Base-by-base conservation (phyloP, 768 basidiomycete species). In the Tulasnella sp. region DNA sequence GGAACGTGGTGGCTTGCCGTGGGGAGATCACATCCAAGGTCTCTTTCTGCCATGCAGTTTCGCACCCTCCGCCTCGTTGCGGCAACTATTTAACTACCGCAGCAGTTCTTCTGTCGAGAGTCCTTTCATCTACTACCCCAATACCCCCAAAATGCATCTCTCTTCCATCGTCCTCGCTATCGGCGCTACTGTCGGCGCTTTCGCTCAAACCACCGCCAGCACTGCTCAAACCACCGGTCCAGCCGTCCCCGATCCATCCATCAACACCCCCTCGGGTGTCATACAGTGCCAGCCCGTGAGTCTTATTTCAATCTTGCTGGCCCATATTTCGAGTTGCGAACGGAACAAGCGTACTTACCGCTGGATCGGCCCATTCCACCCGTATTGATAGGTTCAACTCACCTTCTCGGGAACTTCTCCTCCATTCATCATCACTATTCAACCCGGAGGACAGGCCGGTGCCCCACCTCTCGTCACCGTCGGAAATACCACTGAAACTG, bases 361-460 rank as follows among this genome's bases (percentile, higher is more conserved):
- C 29, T 9, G 9, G 29, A 36, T 14, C 3, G n/a, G 29, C 67
- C 22, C 64, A 12, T 19, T 7, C 9, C 3, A 29, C 11, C 64
- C 3, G 37, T 29, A 2, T 17, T 19, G 22, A 22, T 45, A 72
- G 71, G 54, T 64, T 49, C 37, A 37, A n/a, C 67, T 78, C 6
- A 78, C 77, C 42, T 77, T 54, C 76, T 38, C 40, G 29, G 77
- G 77, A 36, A 71, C 77, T 8, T n/a, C 31, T 22, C 77, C 77
- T 37, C 77, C 77, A 22, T 78, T 78, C 76, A 52, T 72, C 40
- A 31, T 78, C 54, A 42, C 29, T 19, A 29, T 74, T 31, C 6
- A n/a, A 5, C 73, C 54, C 12, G 45, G 54, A 67, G 73, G 73
- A 19, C 7, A 74, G 3, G 3, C 22, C 6, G 58, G 2, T 74